Evolutionary conservation across 1,284 basidiomycete species (phyloP), one percentile per base, ranked within the genome.

Genomic region (Rhodotorula mucilaginosa): DNA sequence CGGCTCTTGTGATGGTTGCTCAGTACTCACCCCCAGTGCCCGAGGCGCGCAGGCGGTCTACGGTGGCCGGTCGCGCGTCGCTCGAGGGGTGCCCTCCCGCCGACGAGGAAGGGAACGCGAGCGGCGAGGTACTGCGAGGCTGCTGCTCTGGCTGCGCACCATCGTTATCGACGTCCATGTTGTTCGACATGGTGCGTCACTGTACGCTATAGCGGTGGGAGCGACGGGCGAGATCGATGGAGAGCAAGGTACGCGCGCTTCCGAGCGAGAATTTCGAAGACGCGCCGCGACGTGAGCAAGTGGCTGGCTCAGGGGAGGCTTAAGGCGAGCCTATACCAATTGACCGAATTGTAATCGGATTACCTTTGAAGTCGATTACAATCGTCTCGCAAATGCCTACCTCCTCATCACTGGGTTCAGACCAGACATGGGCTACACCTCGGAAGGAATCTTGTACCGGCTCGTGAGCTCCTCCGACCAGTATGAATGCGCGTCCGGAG

Each of bases 41-140:
- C 3, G 65, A 58, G 10, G 65, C 65, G n/a, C 64, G 59, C 13
- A 70, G 49, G 13, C 66, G 62, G 47, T 63, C 18, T 49, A 70
- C 60, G 51, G 44, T 57, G 44, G 47, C 57, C 48, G 39, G 49
- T 62, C 48, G 47, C 49, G 48, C 23, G 31, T 62, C 61, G 61
- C 31, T 51, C 13, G 61, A 48, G 1, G 60, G 60, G 29, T 61
- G 60, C 29, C 29, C 60, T 3, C 48, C 48, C 2, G 61, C 61
- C 8, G 70, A 71, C 16, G 65, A 67, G 39, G 71, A 73, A 19
- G 64, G 64, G 64, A 71, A 74, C 16, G 69, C 69, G 23, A 74
- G 69, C 1, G 72, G 72, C 3, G 60, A 63, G 4, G 71, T 73
- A 23, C 65, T 70, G 39, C 71, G 65, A 10, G 65, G 66, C n/a